These are phyloP conservation scores for Silene noctiflora DNA, from an alignment of 179 eudicot species.

Conservation along the genomic window DNA sequence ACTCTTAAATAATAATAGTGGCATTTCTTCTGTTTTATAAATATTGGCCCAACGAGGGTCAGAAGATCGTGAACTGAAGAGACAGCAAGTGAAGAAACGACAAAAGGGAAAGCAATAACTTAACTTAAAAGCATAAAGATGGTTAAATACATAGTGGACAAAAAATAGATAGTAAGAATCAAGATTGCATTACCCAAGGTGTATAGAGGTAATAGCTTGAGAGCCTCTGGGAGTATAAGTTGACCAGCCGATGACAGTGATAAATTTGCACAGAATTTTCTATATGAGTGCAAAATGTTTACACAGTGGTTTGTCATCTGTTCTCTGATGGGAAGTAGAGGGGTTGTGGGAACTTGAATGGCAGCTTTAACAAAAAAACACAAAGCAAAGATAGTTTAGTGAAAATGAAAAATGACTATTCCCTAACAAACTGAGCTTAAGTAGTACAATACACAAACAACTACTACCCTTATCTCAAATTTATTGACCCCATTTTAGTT, in stretches of 20 bases:
- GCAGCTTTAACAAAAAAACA: slow-evolving; percentile 52
- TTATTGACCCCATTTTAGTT: not conserved
- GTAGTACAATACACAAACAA: slow-evolving; percentile 1
- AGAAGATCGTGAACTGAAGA: not conserved
- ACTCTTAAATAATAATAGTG: not conserved
- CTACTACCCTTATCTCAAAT: not conserved
- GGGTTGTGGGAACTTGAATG: slow-evolving; percentile 55
- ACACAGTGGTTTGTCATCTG: slow-evolving; percentile 81
- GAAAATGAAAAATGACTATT: slow-evolving; percentile 1
- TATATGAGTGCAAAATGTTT: slow-evolving; percentile 73
- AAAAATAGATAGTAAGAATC: slow-evolving; percentile 5
- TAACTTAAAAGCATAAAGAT: not conserved
- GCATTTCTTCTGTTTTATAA: not conserved
- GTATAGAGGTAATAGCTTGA: slow-evolving; percentile 85
- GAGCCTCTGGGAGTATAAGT: slow-evolving; percentile 98
- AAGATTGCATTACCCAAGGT: slow-evolving; percentile 55
- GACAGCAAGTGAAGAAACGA: not conserved
- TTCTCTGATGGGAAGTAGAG: slow-evolving; percentile 78
- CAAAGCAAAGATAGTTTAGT: slow-evolving; percentile 19
- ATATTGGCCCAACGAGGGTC: not conserved
- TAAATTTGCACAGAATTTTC: slow-evolving; percentile 79
- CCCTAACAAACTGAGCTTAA: not conserved
- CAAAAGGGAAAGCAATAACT: not conserved
- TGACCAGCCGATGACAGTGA: slow-evolving; percentile 81
- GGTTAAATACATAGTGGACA: not conserved